phyloP scores from a whole-genome alignment of 768 basidiomycete genomes.

The Nidularia pulvinata region DNA sequence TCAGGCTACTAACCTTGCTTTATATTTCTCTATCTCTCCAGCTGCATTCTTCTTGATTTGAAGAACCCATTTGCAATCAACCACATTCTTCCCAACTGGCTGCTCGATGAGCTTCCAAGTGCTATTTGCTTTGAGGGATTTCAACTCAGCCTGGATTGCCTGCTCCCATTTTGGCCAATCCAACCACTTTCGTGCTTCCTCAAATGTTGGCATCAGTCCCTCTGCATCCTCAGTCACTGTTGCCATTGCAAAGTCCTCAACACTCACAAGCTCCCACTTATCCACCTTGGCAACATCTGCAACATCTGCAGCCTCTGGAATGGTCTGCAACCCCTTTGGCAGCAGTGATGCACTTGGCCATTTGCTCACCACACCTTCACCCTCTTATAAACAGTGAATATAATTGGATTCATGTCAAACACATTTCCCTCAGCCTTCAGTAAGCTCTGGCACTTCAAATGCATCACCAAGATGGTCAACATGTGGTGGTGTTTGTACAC shows the following conservation, averaged over 20 bases:
- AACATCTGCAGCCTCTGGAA: background rate
- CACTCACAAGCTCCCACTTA: background rate
- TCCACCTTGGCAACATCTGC: background rate
- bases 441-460: background rate
- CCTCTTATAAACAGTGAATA: too few species aligned
- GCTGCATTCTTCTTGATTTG: constrained; percentile 12
- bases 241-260: background rate
- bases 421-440: background rate
- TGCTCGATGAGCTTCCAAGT: constrained; percentile 9
- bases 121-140: constrained; percentile 3
- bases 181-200: background rate
- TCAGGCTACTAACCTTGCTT: constrained; percentile 25
- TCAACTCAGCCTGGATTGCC: constrained; percentile 6
- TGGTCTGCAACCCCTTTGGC: background rate
- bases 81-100: constrained; percentile 1
- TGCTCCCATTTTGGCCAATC: constrained; percentile 7
- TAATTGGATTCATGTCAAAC: too few species aligned
- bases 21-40: constrained; percentile 17
- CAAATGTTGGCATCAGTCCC: background rate
- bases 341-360: background rate
- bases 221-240: background rate
- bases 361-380: too few species aligned
- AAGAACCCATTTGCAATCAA: constrained; percentile 8
- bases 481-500: background rate
- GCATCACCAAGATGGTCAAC: background rate